Percentiles rank a stretch among this genome's conserved stretches.
These are phyloP conservation scores for Phytophthora foliorum DNA, from an alignment of 352 stramenopile genomes.

Conservation along the genomic window DNA sequence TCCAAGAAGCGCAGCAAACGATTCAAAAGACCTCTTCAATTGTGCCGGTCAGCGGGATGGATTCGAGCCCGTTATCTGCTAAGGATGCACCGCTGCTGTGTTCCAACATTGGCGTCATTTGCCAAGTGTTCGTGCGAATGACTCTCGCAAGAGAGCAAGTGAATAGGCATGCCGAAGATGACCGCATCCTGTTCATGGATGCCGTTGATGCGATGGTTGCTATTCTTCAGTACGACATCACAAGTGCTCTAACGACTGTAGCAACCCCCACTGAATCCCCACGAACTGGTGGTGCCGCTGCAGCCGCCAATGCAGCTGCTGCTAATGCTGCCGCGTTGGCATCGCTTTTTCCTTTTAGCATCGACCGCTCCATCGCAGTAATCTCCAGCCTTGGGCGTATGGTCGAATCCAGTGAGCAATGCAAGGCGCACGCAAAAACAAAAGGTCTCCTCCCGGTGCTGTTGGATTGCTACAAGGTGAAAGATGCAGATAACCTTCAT, in stretches of 20 bases:
- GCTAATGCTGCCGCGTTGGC: slow-evolving; percentile 30
- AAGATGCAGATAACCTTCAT: slow-evolving; percentile 39
- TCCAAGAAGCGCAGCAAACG: slow-evolving; percentile 35
- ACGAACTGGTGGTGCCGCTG: slow-evolving; percentile 20
- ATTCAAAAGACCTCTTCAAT: slow-evolving; percentile 29
- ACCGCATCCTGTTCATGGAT: slow-evolving; percentile 20
- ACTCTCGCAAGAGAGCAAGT: slow-evolving; percentile 47
- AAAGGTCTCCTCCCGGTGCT: slow-evolving; percentile 48
- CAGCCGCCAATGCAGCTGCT: slow-evolving; percentile 32
- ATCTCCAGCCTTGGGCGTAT: slow-evolving; percentile 64
- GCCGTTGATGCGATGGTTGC: slow-evolving; percentile 49
- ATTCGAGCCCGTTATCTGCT: slow-evolving; percentile 35
- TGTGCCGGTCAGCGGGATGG: slow-evolving; percentile 30
- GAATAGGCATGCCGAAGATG: neutral
- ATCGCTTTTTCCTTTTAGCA: slow-evolving; percentile 45
- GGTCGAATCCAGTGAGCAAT: slow-evolving; percentile 48
- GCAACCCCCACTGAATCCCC: slow-evolving; percentile 17
- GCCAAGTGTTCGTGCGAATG: slow-evolving; percentile 45
- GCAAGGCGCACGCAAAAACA: slow-evolving; percentile 48
- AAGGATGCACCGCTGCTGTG: slow-evolving; percentile 44
- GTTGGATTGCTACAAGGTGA: slow-evolving; percentile 55
- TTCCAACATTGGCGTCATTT: slow-evolving; percentile 42
- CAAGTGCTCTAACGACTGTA: slow-evolving; percentile 22
- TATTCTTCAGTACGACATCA: slow-evolving; percentile 54
- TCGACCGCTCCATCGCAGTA: slow-evolving; percentile 38